Evolutionary conservation across 139 green algal genomes (phyloP).

Genomic region (Axilococcus clingmanii): DNA sequence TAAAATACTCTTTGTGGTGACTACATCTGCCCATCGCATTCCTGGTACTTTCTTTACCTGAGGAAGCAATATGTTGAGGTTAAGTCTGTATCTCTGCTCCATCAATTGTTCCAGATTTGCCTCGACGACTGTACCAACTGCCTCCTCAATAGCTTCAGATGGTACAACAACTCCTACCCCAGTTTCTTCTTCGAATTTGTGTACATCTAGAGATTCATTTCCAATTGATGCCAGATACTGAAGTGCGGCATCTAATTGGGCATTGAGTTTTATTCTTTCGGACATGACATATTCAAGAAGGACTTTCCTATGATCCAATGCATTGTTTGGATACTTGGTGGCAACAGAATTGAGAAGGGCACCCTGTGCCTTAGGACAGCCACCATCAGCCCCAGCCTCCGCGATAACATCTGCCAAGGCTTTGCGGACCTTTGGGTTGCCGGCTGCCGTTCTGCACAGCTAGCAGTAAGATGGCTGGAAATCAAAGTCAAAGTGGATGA

Average conservation of each 20-base stretch:
- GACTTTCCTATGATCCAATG: slow-evolving; percentile 55
- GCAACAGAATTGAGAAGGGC: slow-evolving; percentile 71
- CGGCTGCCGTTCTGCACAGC: slow-evolving; percentile 45
- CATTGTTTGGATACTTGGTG: slow-evolving; percentile 74
- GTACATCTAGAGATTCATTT: slow-evolving; percentile 29
- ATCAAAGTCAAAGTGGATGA: background rate
- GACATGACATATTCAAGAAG: slow-evolving; percentile 60
- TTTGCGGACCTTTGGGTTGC: slow-evolving; percentile 69
- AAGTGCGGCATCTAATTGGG: slow-evolving; percentile 73
- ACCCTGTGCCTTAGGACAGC: slow-evolving; percentile 61
- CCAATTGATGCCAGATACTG: slow-evolving; percentile 66
- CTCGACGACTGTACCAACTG: slow-evolving; percentile 46
- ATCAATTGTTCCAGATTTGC: slow-evolving; percentile 41
- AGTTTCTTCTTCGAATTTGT: slow-evolving; percentile 48
- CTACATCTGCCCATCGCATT: slow-evolving; percentile 77
- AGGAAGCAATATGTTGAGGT: slow-evolving; percentile 60
- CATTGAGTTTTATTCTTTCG: slow-evolving; percentile 47
- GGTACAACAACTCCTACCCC: slow-evolving; percentile 77
- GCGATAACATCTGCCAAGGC: slow-evolving; percentile 60
- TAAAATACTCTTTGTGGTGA: slow-evolving; percentile 34
- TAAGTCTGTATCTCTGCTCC: slow-evolving; percentile 66
- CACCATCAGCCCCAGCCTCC: slow-evolving; percentile 47
- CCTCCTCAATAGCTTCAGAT: slow-evolving; percentile 50
- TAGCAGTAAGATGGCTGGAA: too few relatives aligned
- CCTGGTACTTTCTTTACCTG: slow-evolving; percentile 27